Base-by-base conservation (phyloP, 1,284 basidiomycete genomes). In the Ceratobasidium theobromae region DNA sequence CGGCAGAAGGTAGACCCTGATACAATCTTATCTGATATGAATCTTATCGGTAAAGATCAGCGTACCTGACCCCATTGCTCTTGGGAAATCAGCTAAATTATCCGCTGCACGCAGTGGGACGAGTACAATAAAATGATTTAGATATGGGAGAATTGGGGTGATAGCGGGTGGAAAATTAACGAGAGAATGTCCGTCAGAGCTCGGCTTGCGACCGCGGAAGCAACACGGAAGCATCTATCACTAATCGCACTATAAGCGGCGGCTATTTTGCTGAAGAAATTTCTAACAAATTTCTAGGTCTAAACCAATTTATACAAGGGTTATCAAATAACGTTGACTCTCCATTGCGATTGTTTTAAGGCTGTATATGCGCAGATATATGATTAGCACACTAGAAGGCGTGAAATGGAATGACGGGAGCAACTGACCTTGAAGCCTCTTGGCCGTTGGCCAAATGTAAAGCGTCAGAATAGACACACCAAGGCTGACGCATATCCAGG, bases 371-470 rank as follows among this genome's bases (percentile, higher is more conserved):
- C 53, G 33, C 18, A 16, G 35, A 16, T 38, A n/a, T 25, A 27
- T 35, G 12, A 53, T 14, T 32, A 6, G 6, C 21, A 23, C 9
- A 55, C 21, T 8, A 27, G 27, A 12, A 18, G 11, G 23, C 8
- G 27, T 27, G 6, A 4, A 46, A 53, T 12, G 45, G 21, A 28
- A 40, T 21, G 8, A 16, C 16, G 9, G 35, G 8, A 38, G 35
- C 35, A 30, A 78, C 88, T 75, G 71, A 94, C 93, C 83, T 84
- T 98, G 93, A 65, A 99, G 77, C 74, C 83, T 88, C 69, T 85
- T 84, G 27, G 93, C 91, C 0, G 89, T 91, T 4, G 96, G 96
- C 51, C 91, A 80, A 70, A 97, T 91, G 74, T 88, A 95, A 38
- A 81, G 78, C 25, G 94, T 70, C 41, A 98, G 79, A 69, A 94